Evolutionary conservation across 106 monocot species (phyloP).

Genomic region (Agapanthus africanus): DNA sequence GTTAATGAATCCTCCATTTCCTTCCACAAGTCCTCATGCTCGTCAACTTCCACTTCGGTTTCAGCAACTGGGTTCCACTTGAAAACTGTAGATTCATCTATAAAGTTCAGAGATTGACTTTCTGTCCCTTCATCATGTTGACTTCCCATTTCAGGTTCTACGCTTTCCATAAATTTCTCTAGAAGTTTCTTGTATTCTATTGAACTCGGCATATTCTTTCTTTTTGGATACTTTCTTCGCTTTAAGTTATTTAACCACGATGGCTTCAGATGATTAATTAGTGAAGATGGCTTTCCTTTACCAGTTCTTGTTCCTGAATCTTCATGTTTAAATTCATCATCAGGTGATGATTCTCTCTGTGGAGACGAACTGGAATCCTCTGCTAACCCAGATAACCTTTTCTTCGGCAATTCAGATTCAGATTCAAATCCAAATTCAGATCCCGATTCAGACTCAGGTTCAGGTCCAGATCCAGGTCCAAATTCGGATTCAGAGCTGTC

Average conservation of each 20-base stretch:
- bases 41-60: slow-evolving; percentile 21
- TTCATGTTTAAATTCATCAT: background rate
- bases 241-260: background rate
- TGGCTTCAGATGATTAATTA: background rate
- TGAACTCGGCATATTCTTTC: slow-evolving; percentile 25
- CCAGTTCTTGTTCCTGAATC: slow-evolving; percentile 5
- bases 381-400: background rate
- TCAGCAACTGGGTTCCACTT: slow-evolving; percentile 31
- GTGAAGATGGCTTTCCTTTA: background rate
- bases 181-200: slow-evolving; percentile 36
- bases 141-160: slow-evolving; percentile 22
- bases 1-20: slow-evolving; percentile 62
- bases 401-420: background rate
- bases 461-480: no score
- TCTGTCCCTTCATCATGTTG: slow-evolving; percentile 9
- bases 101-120: background rate
- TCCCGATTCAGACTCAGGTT: no score
- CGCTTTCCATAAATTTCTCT: slow-evolving; percentile 31
- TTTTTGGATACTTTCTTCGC: slow-evolving; percentile 13
- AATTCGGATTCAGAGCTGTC: no score
- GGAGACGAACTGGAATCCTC: slow-evolving; percentile 2
- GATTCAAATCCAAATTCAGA: no score
- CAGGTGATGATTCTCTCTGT: background rate
- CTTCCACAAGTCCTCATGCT: slow-evolving; percentile 68
- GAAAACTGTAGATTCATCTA: slow-evolving; percentile 24